Conservation (phyloP, 306 rosid genomes). For the Rosa persica region DNA sequence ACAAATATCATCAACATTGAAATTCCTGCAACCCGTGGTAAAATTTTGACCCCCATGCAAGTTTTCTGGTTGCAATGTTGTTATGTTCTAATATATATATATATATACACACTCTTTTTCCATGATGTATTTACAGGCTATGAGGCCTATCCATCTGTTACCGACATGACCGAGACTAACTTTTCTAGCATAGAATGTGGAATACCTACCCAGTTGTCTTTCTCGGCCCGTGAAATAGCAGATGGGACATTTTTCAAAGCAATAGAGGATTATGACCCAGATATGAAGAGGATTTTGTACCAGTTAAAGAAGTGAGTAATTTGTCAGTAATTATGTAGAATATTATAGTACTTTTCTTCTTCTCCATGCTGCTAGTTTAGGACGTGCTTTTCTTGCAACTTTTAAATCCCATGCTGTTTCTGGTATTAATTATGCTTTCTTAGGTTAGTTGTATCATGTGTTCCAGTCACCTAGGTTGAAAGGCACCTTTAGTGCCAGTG, state of each 20-base stretch:
- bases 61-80: conserved; percentile 21
- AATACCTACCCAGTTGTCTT: conserved; percentile 86
- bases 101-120: conserved; percentile 14
- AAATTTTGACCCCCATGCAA: conserved; percentile 29
- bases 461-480: conserved; percentile 2
- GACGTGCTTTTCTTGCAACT: conserved; percentile 10
- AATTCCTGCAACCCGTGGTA: conserved; percentile 78
- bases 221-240: conserved; percentile 91
- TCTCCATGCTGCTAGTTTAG: conserved; percentile 21
- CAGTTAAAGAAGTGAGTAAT: conserved; percentile 75
- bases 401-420: background rate
- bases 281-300: conserved; percentile 72
- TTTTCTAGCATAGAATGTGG: conserved; percentile 84
- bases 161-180: conserved; percentile 56
- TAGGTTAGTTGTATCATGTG: background rate
- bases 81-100: conserved; percentile 17
- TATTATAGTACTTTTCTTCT: conserved; percentile 3
- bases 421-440: background rate
- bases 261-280: conserved; percentile 91
- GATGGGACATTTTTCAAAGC: conserved; percentile 97
- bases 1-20: conserved; percentile 85
- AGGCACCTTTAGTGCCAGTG: background rate
- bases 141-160: conserved; percentile 70
- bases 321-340: background rate
- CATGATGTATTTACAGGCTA: conserved; percentile 50